These are phyloP conservation scores for bread wheat (Triticum aestivum) DNA, from an alignment of 176 grass and related monocot species.

Conservation along the genomic window IWGSC_CS_RefSeq_v2.1 NC_057803.1:595860162-595860661, in stretches of 20 bases:
- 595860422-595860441: too few species aligned
- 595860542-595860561: too few species aligned
- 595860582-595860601: not conserved
- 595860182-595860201: too few species aligned
- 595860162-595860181: not conserved
- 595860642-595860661: too few species aligned
- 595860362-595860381: too few species aligned
- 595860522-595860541: conserved; percentile 45
- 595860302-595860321: too few species aligned
- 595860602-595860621: not conserved
- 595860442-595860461: not conserved
- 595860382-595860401: accelerated
- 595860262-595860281: not conserved
- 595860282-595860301: not conserved
- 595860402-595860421: too few species aligned
- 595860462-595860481: conserved; percentile 21
- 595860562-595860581: not conserved
- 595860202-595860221: too few species aligned
- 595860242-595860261: not conserved
- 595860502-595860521: conserved; percentile 67
- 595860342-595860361: not conserved
- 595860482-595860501: conserved; percentile 58
- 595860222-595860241: too few species aligned
- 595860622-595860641: too few species aligned
- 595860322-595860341: too few species aligned